Conservation (phyloP, 2,329 filamentous ascomycete genomes). For the Pestalotiopsis sp. region DNA sequence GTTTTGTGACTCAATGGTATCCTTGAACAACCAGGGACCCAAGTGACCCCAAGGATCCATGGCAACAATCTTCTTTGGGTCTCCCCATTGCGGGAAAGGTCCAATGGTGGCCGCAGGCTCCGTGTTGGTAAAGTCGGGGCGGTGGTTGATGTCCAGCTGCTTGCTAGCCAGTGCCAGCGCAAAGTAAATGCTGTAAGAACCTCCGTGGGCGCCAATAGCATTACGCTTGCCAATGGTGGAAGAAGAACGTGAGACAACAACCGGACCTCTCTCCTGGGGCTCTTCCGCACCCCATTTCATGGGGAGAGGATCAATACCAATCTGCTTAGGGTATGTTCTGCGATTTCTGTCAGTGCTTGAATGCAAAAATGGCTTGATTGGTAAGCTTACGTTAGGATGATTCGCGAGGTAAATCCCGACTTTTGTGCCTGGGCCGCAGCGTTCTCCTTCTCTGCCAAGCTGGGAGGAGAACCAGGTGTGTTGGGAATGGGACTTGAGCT, state of each 20-base stretch:
- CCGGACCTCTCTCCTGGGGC: conserved; percentile 75
- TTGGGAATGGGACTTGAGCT: conserved; percentile 1
- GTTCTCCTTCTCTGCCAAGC: conserved; percentile 17
- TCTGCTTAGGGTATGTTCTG: conserved; percentile 88
- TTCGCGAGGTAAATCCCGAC: conserved; percentile 54
- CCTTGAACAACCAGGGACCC: conserved; percentile 79
- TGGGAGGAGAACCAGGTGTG: conserved; percentile 18
- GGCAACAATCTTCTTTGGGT: conserved; percentile 91
- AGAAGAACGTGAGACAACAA: conserved; percentile 79
- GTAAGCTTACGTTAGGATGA: conserved; percentile 52
- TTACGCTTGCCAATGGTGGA: conserved; percentile 81
- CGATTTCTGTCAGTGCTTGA: conserved; percentile 16
- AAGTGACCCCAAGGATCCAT: conserved; percentile 96
- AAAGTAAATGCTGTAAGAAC: conserved; percentile 95
- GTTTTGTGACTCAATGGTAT: conserved; percentile 76
- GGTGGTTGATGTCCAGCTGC: conserved; percentile 82
- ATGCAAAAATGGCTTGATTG: background rate
- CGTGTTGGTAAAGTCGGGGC: conserved; percentile 73
- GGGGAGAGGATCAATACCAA: conserved; percentile 87
- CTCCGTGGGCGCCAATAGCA: conserved; percentile 60
- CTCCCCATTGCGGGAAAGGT: conserved; percentile 86
- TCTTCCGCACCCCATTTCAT: conserved; percentile 87
- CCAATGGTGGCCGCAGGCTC: conserved; percentile 90
- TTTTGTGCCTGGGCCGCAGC: conserved; percentile 36
- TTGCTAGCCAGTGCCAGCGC: conserved; percentile 91